A percentile compares a stretch with the other conserved stretches of the same genome.
These are phyloP conservation scores for Nigrospora sphaerica DNA, from an alignment of 2,329 filamentous ascomycete species.

Conservation along the genomic window DNA sequence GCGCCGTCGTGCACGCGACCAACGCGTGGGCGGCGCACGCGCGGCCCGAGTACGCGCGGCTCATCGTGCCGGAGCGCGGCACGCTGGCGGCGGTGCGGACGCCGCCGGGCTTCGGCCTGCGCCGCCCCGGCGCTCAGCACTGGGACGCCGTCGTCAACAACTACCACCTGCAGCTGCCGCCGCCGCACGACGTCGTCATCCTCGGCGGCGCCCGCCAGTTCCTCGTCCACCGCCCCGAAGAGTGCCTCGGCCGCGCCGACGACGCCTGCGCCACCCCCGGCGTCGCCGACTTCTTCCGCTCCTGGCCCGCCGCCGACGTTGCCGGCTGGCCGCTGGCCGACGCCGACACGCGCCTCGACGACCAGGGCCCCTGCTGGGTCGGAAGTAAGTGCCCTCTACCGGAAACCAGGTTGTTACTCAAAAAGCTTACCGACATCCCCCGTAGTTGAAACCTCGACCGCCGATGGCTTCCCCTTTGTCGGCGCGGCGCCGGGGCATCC, in stretches of 20 bases:
- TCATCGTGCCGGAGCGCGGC: slow-evolving; percentile 6
- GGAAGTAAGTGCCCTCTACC: slow-evolving; percentile 15
- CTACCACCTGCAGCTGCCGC: slow-evolving; percentile 22
- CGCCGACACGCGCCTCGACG: slow-evolving; percentile 10
- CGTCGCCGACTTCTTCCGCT: slow-evolving; percentile 17
- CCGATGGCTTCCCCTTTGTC: slow-evolving; percentile 15
- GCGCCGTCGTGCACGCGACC: slow-evolving; percentile 8
- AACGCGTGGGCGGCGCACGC: slow-evolving; percentile 10
- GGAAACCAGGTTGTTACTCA: not conserved
- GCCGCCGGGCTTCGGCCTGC: slow-evolving; percentile 17
- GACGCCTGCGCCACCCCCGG: slow-evolving; percentile 18
- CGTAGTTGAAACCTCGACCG: slow-evolving; percentile 1
- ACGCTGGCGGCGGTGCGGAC: slow-evolving; percentile 21
- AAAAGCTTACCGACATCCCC: not conserved
- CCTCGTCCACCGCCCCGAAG: slow-evolving; percentile 15
- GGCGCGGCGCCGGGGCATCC: slow-evolving; percentile 14
- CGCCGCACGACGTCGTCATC: slow-evolving; percentile 21
- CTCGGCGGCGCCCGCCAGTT: slow-evolving; percentile 18
- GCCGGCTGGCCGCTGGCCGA: slow-evolving; percentile 12
- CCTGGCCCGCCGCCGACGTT: slow-evolving; percentile 19
- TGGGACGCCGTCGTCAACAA: slow-evolving; percentile 22
- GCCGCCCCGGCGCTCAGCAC: slow-evolving; percentile 21
- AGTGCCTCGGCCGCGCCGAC: slow-evolving; percentile 13
- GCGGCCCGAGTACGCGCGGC: slow-evolving; percentile 7
- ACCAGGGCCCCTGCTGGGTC: slow-evolving; percentile 20